These are phyloP conservation scores for Phialemoniopsis sp. DNA, from an alignment of 2,329 filamentous ascomycete species.

Conservation along the genomic window DNA sequence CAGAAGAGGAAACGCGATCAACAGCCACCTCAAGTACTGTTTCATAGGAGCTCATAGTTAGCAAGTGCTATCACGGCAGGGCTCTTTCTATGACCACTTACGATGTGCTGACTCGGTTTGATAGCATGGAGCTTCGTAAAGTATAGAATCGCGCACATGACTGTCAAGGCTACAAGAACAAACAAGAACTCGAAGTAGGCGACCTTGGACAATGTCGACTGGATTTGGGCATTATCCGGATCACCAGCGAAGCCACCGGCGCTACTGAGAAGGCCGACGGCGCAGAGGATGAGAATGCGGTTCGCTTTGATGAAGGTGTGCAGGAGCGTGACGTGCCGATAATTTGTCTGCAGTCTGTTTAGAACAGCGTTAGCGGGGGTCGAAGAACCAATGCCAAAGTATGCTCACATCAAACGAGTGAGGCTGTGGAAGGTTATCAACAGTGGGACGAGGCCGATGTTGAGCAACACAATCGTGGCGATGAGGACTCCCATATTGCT, in stretches of 20 bases:
- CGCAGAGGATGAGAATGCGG: no score
- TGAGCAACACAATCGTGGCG: background rate
- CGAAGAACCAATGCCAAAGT: no score
- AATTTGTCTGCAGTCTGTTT: no score
- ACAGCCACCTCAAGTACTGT: slow-evolving; percentile 4
- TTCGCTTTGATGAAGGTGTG: no score
- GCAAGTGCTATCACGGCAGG: background rate
- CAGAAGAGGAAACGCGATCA: slow-evolving; percentile 3
- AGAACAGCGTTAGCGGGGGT: no score
- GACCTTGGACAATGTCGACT: background rate
- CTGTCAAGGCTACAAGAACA: background rate
- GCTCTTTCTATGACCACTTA: background rate
- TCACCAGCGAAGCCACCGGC: background rate
- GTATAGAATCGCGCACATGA: no score
- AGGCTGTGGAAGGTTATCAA: background rate
- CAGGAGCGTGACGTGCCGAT: no score
- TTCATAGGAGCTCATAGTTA: background rate
- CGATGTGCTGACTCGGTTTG: no score
- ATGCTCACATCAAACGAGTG: background rate
- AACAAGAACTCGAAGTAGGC: background rate
- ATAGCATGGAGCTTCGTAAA: no score
- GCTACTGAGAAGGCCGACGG: no score
- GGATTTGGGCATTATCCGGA: background rate
- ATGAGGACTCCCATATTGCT: background rate
- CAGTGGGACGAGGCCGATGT: background rate